Percentiles rank a stretch among this genome's conserved stretches.
Conservation (phyloP, 805 yeast species). For the Scheffersomyces amazonensis region DNA sequence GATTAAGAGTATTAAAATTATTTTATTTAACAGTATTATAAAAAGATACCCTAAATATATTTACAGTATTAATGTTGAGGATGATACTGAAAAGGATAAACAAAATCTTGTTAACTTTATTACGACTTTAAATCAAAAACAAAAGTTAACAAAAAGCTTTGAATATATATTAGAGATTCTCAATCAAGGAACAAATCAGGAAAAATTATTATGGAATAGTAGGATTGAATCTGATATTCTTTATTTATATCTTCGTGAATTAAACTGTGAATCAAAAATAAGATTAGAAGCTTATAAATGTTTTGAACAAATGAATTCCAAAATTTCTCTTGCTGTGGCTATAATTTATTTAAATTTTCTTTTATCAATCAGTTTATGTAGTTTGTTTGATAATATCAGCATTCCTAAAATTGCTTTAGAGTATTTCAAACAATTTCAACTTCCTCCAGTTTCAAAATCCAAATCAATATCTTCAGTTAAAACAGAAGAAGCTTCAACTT, state of each 20-base stretch:
- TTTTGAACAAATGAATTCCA: slow-evolving; percentile 18
- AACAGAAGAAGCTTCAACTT: background rate
- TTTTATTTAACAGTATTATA: background rate
- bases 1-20: background rate
- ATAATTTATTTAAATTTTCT: slow-evolving; percentile 15
- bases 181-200: slow-evolving; percentile 16
- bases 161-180: slow-evolving; percentile 18
- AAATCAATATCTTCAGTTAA: background rate
- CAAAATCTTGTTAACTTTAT: background rate
- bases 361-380: slow-evolving; percentile 11
- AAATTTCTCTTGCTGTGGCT: slow-evolving; percentile 15
- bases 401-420: slow-evolving; percentile 10
- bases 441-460: slow-evolving; percentile 28
- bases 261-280: slow-evolving; percentile 2
- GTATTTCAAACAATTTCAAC: slow-evolving; percentile 13
- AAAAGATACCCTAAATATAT: background rate
- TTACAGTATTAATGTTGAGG: too few relatives aligned
- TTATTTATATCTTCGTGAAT: slow-evolving; percentile 7
- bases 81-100: too few relatives aligned
- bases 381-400: slow-evolving; percentile 3
- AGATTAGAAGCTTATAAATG: slow-evolving; percentile 12
- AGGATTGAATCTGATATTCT: slow-evolving; percentile 7
- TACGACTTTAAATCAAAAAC: background rate
- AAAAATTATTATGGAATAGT: slow-evolving; percentile 7
- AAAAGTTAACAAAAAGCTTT: slow-evolving; percentile 8